Evolutionary conservation across 2,329 filamentous ascomycete genomes (phyloP), one percentile per base, ranked within the genome.

Genomic region (Thielaviopsis euricoi): DNA sequence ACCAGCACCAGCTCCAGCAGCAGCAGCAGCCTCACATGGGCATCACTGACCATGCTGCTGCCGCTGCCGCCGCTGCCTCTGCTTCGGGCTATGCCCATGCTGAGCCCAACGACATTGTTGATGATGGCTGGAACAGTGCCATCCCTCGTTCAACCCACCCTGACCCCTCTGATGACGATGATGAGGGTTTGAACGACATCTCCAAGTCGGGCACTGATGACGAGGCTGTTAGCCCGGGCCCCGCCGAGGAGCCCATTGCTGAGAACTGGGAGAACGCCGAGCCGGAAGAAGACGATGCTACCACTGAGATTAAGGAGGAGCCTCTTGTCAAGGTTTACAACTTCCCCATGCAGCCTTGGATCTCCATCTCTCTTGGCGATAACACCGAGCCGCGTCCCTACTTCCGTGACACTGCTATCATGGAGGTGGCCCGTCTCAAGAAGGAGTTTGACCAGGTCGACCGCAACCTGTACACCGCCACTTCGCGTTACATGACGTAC

Each of bases 371-470:
- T 13, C 80, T 97, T 64, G 75, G 81, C 67, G 73, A 79, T 62
- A 71, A 76, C 60, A 71, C 78, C 15, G 75, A 81, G 60, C 69
- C 76, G 25, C 78, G 80, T 17, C 77, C 84, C 3, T 71, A 76
- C 55, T 84, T 97, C 69, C 83, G 85, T 43, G 82, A 88, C 59
- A 86, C 91, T 63, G 80, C 85, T 50, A 83, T 95, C 65, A 87
- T 95, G 76, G 89, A 95, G 64, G 93, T 98, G 67, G 91, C 93
- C 55, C 82, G 89, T 59, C 77, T 97, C 62, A 95, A 95, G 77
- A 97, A 97, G 73, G 89, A 95, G 5, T 97, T 97, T 65, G 93
- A 98, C 67, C 93, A 97, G 72, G 85, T 96, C 62, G 93, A 98
- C 67, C 87, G 94, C 63, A 94, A 90, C 62, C 78, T 98, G 33